Evolutionary conservation across 768 basidiomycete genomes (phyloP).

Genomic region (Termitomyces sp.): DNA sequence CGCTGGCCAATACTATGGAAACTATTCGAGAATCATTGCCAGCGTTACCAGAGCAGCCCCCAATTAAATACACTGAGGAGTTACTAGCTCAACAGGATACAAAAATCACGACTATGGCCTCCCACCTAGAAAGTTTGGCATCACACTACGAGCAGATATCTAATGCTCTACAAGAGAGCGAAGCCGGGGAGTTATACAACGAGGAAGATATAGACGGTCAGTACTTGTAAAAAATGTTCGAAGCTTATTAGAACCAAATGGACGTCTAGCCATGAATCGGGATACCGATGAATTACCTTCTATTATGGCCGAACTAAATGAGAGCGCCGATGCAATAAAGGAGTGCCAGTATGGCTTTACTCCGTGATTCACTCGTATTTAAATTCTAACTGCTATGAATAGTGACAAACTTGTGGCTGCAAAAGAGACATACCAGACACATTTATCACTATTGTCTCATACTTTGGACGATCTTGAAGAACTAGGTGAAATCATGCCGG

Average conservation of each 20-base stretch:
- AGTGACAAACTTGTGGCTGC: slow-evolving; percentile 48
- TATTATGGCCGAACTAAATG: slow-evolving; percentile 71
- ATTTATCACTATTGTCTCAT: slow-evolving; percentile 41
- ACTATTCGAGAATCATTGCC: slow-evolving; percentile 53
- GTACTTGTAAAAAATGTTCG: neutral
- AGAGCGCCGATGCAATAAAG: slow-evolving; percentile 46
- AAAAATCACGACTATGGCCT: slow-evolving; percentile 62
- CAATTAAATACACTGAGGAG: slow-evolving; percentile 32
- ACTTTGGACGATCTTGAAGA: slow-evolving; percentile 67
- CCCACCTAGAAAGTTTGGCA: slow-evolving; percentile 63
- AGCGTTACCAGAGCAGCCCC: slow-evolving; percentile 8
- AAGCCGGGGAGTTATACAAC: slow-evolving; percentile 59
- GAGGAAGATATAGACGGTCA: slow-evolving; percentile 68
- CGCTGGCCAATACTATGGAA: slow-evolving; percentile 46
- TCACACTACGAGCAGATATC: slow-evolving; percentile 78
- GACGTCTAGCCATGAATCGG: slow-evolving; percentile 61
- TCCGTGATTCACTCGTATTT: neutral
- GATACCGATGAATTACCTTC: slow-evolving; percentile 74
- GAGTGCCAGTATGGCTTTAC: slow-evolving; percentile 44
- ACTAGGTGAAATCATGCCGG: slow-evolving; percentile 72
- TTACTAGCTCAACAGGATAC: slow-evolving; percentile 51
- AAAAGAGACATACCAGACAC: slow-evolving; percentile 37
- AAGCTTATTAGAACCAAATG: neutral
- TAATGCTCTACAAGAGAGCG: slow-evolving; percentile 56
- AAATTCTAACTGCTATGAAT: neutral